Percentiles rank a stretch among this genome's conserved stretches.
Evolutionary conservation across 1,284 basidiomycete species (phyloP).

Genomic region (Pseudomicrostroma phylloplanum): DNA sequence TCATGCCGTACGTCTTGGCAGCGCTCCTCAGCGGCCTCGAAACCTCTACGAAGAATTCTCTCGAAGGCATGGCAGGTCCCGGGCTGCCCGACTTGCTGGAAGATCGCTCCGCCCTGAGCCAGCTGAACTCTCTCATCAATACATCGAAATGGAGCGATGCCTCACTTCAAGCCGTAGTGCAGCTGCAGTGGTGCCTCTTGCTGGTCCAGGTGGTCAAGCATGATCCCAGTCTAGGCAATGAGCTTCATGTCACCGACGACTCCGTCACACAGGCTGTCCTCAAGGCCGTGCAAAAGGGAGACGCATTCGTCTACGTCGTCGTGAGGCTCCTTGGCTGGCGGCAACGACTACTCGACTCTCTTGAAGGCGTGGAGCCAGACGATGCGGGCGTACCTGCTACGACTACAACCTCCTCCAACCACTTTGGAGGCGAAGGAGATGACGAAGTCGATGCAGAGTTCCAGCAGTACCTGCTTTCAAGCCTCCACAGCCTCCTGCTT

Average conservation of each 20-base stretch:
- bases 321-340: slow-evolving; percentile 50
- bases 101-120: slow-evolving; percentile 44
- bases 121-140: slow-evolving; percentile 40
- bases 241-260: slow-evolving; percentile 35
- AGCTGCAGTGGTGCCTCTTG: slow-evolving; percentile 78
- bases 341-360: slow-evolving; percentile 39
- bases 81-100: slow-evolving; percentile 18
- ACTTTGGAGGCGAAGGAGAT: slow-evolving; percentile 16
- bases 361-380: slow-evolving; percentile 59
- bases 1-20: slow-evolving; percentile 60
- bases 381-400: slow-evolving; percentile 30
- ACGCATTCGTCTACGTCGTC: slow-evolving; percentile 70
- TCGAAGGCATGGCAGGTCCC: slow-evolving; percentile 12
- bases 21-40: slow-evolving; percentile 66
- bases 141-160: slow-evolving; percentile 62
- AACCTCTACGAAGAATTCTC: slow-evolving; percentile 55
- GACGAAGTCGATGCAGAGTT: slow-evolving; percentile 49
- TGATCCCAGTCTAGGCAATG: slow-evolving; percentile 29
- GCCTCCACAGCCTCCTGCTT: slow-evolving; percentile 37
- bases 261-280: slow-evolving; percentile 1
- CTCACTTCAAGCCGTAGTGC: slow-evolving; percentile 67
- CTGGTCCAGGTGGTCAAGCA: slow-evolving; percentile 35
- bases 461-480: slow-evolving; percentile 44
- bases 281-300: slow-evolving; percentile 56
- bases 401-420: slow-evolving; percentile 20